A percentile compares a stretch with the other conserved stretches of the same genome.
Conservation (phyloP, 2,329 filamentous ascomycete species). For the Gaeumannomyces sp. region DNA sequence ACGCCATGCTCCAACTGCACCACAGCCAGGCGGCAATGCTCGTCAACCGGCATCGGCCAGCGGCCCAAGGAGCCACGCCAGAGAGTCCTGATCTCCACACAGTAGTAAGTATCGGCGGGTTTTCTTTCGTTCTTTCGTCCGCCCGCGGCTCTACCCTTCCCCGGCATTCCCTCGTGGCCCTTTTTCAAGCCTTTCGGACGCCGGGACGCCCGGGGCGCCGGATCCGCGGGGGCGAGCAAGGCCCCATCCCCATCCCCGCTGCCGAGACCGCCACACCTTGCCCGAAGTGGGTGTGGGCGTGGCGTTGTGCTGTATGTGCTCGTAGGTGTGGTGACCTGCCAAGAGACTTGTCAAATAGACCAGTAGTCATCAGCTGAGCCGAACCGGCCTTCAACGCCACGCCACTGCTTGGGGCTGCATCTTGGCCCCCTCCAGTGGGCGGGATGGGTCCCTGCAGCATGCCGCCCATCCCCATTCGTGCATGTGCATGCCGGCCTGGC, state of each 20-base stretch:
- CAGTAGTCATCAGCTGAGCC: no score
- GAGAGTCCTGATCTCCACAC: constrained; percentile 52
- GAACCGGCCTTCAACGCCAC: not conserved
- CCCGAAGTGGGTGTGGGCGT: not conserved
- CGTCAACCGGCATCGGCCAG: constrained; percentile 48
- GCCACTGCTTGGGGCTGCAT: not conserved
- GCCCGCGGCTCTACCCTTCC: not conserved
- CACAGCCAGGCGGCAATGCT: constrained; percentile 45
- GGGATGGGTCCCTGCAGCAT: no score
- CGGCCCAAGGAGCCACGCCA: constrained; percentile 49
- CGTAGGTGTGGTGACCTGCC: no score
- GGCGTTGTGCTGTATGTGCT: not conserved
- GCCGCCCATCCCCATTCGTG: not conserved
- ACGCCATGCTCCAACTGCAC: constrained; percentile 53
- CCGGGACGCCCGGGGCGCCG: no score
- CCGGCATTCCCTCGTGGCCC: no score
- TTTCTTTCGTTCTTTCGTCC: not conserved
- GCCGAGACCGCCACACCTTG: not conserved
- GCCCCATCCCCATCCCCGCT: not conserved
- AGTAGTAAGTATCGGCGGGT: constrained; percentile 42
- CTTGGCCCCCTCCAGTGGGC: no score
- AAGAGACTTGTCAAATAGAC: not conserved
- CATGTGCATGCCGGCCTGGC: not conserved
- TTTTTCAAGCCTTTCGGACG: not conserved
- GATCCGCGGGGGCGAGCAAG: not conserved